Conservation (phyloP, 108 stramenopile species). For the Pelagomonas calceolata region DNA sequence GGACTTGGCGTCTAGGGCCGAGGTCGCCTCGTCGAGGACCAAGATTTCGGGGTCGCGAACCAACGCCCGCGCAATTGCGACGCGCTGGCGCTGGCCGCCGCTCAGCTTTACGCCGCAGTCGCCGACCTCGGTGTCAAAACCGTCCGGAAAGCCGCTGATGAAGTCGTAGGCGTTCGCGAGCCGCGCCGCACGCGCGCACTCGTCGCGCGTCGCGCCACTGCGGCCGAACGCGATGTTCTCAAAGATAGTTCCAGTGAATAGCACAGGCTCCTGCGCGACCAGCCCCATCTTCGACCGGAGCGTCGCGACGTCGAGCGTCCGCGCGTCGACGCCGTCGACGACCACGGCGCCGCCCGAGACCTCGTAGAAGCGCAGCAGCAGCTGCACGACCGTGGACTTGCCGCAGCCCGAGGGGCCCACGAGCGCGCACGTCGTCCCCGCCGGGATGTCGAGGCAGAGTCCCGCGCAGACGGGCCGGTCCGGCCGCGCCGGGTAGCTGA, state of each 20-base stretch:
- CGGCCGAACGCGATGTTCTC: slow-evolving; percentile 56
- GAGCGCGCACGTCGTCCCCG: slow-evolving; percentile 65
- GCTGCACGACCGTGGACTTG: slow-evolving; percentile 54
- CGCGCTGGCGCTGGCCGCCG: slow-evolving; percentile 54
- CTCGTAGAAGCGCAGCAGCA: slow-evolving; percentile 66
- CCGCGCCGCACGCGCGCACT: slow-evolving; percentile 39
- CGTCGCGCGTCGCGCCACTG: slow-evolving; percentile 36
- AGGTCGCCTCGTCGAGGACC: slow-evolving; percentile 49
- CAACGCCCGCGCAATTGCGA: slow-evolving; percentile 48
- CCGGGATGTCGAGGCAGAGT: slow-evolving; percentile 29
- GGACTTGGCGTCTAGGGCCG: slow-evolving; percentile 53
- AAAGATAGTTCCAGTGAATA: slow-evolving; percentile 62
- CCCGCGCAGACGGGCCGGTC: slow-evolving; percentile 9
- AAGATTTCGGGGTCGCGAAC: slow-evolving; percentile 60
- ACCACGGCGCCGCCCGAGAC: slow-evolving; percentile 36
- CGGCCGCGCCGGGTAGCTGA: slow-evolving; percentile 20
- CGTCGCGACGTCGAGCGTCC: slow-evolving; percentile 45
- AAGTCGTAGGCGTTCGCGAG: slow-evolving; percentile 65
- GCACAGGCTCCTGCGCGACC: slow-evolving; percentile 51
- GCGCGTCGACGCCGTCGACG: slow-evolving; percentile 44
- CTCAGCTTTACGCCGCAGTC: slow-evolving; percentile 49
- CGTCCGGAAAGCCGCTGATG: slow-evolving; percentile 43
- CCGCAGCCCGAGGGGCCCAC: slow-evolving; percentile 66
- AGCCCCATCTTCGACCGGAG: slow-evolving; percentile 48
- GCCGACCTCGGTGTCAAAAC: slow-evolving; percentile 54